These are phyloP conservation scores for Phycomyces blakesleeanus DNA, from an alignment of 192 early-diverging fungal species.

Conservation along the genomic window DNA sequence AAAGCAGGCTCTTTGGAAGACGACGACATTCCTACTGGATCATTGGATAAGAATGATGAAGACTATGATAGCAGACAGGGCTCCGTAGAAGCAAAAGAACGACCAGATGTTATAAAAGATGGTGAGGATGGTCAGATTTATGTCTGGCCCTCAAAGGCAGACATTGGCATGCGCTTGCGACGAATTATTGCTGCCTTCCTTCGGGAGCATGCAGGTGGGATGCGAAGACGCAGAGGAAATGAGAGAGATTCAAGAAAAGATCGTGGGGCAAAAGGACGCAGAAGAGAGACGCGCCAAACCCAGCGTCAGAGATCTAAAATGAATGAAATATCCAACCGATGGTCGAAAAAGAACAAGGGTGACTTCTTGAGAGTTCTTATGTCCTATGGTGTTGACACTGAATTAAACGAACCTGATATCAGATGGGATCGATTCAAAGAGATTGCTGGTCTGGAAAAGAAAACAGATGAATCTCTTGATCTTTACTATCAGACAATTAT, in stretches of 20 bases:
- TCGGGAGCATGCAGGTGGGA: conserved; percentile 43
- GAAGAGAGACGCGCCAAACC: conserved; percentile 28
- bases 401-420: conserved; percentile 33
- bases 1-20: conserved; percentile 32
- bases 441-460: conserved; percentile 57
- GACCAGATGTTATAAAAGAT: conserved; percentile 26
- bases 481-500: conserved; percentile 62
- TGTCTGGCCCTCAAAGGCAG: conserved; percentile 58
- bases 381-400: conserved; percentile 53
- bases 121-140: conserved; percentile 36
- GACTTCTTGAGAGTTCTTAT: conserved; percentile 55
- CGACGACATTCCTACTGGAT: conserved; percentile 14
- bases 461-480: conserved; percentile 67
- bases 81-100: conserved; percentile 10
- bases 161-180: conserved; percentile 56
- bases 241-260: not conserved
- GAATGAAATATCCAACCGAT: conserved; percentile 40
- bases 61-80: not conserved
- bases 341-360: conserved; percentile 51
- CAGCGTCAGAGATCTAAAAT: conserved; percentile 39
- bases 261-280: not conserved
- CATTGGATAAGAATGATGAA: conserved; percentile 20
- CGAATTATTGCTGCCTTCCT: conserved; percentile 52
- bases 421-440: conserved; percentile 70
- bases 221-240: conserved; percentile 24